Base-by-base conservation (phyloP, 140 eudicot species). In the Flaveria floridana region DNA sequence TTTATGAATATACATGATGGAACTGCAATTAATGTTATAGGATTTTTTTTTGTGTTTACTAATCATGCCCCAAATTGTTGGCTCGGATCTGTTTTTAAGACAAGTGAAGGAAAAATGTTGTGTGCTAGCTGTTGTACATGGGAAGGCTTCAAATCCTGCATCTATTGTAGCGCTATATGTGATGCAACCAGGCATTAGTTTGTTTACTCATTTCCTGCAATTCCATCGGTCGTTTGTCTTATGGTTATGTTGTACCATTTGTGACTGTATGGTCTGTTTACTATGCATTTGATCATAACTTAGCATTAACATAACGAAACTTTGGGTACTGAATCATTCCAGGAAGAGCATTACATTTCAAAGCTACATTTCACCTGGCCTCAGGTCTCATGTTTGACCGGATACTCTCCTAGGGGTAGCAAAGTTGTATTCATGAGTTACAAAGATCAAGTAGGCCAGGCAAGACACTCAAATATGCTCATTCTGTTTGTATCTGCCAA, bases 291-390 rank as follows among this genome's bases (percentile, higher is more conserved):
- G 77, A 26, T 26, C 51, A 72, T 63, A 26, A 30, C 21, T 47
- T 47, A 51, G 26, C 15, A 34, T 67, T 39, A 20, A 71, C 37
- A 70, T 72, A 63, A 74, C 64, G 46, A 11, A 21, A 23, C 16
- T 65, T 65, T 65, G 75, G 76, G 44, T 9, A 55, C 51, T 76
- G 16, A 82, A 62, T 39, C 85, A 69, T 63, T 83, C 73, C 91
- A 88, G 97, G 97, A 91, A 72, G 93, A 88, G 85, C 97, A 88
- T 74, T 82, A 82, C 79, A 70, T 91, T 42, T 82, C 97, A 74
- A 83, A 82, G 84, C 85, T 91, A 74, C 82, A 85, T 76, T 83
- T 91, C 84, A 79, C 96, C 39, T 91, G 97, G 97, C 96, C 97
- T 46, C 93, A 88, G 81, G 87, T 89, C 75, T 80, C 96, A 42